phyloP scores from a whole-genome alignment of 805 yeast genomes.

The Yarrowia osloensis region DNA sequence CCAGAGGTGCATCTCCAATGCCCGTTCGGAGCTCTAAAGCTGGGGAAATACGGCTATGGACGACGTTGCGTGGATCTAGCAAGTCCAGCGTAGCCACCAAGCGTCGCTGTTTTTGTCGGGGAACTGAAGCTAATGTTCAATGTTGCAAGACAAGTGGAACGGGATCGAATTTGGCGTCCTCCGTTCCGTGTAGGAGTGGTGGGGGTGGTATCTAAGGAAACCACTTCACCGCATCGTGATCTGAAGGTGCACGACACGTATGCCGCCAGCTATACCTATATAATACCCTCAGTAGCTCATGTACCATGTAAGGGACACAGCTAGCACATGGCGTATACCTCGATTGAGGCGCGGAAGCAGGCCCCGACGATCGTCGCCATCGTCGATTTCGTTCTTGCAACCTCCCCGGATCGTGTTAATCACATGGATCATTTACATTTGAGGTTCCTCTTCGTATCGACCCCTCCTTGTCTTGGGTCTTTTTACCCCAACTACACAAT shows the following conservation, averaged over 20 bases:
- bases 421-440: slow-evolving; percentile 13
- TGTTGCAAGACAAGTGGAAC: neutral
- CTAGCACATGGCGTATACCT: no score
- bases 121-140: neutral
- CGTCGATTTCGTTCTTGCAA: neutral
- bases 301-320: neutral
- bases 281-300: neutral
- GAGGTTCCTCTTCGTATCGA: slow-evolving; percentile 8
- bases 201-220: neutral
- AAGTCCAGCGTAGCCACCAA: neutral
- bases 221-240: no score
- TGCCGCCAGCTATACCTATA: no score
- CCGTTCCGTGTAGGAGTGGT: neutral
- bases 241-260: no score
- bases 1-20: neutral
- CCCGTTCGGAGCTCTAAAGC: slow-evolving; percentile 10
- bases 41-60: slow-evolving; percentile 22
- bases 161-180: neutral
- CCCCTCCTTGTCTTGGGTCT: slow-evolving; percentile 16
- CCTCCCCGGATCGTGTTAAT: neutral
- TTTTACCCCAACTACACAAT: slow-evolving; percentile 6
- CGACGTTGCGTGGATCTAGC: slow-evolving; percentile 12
- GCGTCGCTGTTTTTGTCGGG: neutral
- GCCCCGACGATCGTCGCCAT: neutral
- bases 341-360: neutral